A percentile compares a stretch with the other conserved stretches of the same genome.
Conservation (phyloP, 116 monocot genomes). For the Zostera marina region DNA sequence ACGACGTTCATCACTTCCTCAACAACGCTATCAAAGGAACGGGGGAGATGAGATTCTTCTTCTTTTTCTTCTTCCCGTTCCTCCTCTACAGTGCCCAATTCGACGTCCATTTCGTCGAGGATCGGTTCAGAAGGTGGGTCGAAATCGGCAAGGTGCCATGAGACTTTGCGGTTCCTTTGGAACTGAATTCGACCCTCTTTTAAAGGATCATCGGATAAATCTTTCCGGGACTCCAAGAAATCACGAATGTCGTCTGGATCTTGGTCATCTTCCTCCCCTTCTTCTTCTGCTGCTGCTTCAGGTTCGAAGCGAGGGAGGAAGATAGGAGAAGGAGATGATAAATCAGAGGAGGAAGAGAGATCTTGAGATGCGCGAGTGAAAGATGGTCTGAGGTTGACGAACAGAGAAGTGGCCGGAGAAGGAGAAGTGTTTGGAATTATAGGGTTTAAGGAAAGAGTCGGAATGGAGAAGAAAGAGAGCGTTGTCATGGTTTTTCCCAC, state of each 20-base stretch:
- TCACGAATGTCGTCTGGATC: slow-evolving; percentile 23
- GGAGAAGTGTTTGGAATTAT: not conserved
- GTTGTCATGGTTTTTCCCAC: not conserved
- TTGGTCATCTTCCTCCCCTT: slow-evolving; percentile 7
- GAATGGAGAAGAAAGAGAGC: not conserved
- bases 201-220: slow-evolving; percentile 25
- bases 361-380: too few species aligned
- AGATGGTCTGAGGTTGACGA: not conserved
- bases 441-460: not conserved
- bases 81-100: slow-evolving; percentile 1
- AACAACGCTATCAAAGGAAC: slow-evolving; percentile 7
- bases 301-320: slow-evolving; percentile 38
- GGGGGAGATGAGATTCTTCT: not conserved
- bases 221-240: slow-evolving; percentile 36
- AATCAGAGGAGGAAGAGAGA: not conserved
- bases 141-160: slow-evolving; percentile 37
- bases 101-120: not conserved
- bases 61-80: not conserved
- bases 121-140: not conserved
- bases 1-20: slow-evolving; percentile 44
- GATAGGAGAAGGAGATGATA: slow-evolving; percentile 6
- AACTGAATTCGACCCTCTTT: slow-evolving; percentile 31
- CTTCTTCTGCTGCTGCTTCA: not conserved
- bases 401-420: not conserved
- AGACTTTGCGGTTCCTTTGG: slow-evolving; percentile 33